Evolutionary conservation across 352 stramenopile genomes (phyloP).

Genomic region (Phytophthora rubi): DNA sequence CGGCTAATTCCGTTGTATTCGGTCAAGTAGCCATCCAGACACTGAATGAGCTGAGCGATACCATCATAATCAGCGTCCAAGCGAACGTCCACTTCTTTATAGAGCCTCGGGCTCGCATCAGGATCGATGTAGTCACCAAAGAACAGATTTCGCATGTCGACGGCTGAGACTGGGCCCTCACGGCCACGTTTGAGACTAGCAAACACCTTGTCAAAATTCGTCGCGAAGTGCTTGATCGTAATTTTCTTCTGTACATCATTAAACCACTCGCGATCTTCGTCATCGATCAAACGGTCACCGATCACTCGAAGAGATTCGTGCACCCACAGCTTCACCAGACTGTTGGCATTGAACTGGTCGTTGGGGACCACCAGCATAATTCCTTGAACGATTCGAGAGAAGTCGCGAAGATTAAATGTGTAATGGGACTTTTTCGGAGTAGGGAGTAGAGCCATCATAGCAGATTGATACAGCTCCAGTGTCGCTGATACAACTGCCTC

Average conservation of each 20-base stretch:
- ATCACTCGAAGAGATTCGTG: constrained; percentile 95
- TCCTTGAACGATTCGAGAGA: constrained; percentile 93
- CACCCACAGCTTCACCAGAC: constrained; percentile 92
- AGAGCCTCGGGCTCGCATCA: constrained; percentile 76
- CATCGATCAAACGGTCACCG: constrained; percentile 93
- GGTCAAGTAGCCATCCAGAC: constrained; percentile 88
- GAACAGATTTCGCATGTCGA: constrained; percentile 92
- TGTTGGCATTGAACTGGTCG: constrained; percentile 82
- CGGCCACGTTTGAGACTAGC: constrained; percentile 70
- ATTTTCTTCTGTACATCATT: constrained; percentile 89
- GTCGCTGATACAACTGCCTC: constrained; percentile 89
- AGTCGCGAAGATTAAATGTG: constrained; percentile 96
- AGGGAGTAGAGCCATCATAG: constrained; percentile 87
- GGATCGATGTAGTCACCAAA: constrained; percentile 93
- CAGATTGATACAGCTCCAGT: constrained; percentile 90
- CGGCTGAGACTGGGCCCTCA: constrained; percentile 73
- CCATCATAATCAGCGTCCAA: constrained; percentile 77
- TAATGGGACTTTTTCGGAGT: constrained; percentile 96
- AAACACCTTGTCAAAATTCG: constrained; percentile 91
- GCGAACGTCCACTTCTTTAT: constrained; percentile 83
- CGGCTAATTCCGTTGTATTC: constrained; percentile 94
- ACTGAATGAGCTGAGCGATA: constrained; percentile 82
- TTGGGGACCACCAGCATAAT: constrained; percentile 91
- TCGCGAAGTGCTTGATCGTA: constrained; percentile 87
- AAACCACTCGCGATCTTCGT: constrained; percentile 94